Percentiles rank a stretch among this genome's conserved stretches.
These are phyloP conservation scores for Tanacetum coccineum DNA, from an alignment of 129 eudicot species.

Conservation along the genomic window DNA sequence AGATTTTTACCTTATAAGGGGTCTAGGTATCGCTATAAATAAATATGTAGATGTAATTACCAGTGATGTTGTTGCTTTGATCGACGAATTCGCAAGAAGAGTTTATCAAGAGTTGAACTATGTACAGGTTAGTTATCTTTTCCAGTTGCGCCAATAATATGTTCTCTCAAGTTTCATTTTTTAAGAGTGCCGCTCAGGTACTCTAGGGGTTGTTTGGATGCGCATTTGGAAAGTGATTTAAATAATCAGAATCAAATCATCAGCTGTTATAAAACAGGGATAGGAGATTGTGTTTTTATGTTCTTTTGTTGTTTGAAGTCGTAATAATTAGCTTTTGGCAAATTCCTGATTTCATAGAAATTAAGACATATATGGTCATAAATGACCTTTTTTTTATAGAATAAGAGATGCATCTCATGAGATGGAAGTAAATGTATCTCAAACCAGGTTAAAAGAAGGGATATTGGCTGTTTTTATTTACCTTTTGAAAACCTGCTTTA, in stretches of 20 bases:
- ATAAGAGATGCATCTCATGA: neutral
- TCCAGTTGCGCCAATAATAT: neutral
- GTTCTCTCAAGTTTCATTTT: conserved; percentile 10
- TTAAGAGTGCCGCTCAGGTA: neutral
- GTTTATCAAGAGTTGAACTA: conserved; percentile 98
- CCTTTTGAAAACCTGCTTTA: neutral
- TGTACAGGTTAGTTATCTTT: conserved; percentile 73
- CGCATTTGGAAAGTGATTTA: neutral
- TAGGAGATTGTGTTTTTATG: neutral
- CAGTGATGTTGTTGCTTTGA: conserved; percentile 89
- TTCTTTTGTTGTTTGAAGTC: neutral
- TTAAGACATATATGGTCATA: neutral
- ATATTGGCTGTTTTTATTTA: neutral
- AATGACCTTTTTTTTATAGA: neutral
- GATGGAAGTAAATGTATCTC: neutral
- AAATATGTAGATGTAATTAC: conserved; percentile 69
- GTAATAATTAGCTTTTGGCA: neutral
- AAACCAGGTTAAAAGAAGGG: neutral
- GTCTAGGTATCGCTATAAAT: conserved; percentile 67
- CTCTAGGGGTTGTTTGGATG: neutral
- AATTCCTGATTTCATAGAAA: neutral
- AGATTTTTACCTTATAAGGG: conserved; percentile 87
- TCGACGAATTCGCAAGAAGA: conserved; percentile 94
- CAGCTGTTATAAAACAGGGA: conserved; percentile 9
- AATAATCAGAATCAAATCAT: neutral